Base-by-base conservation (phyloP, 306 rosid species). In the Canavalia gladiata region DNA sequence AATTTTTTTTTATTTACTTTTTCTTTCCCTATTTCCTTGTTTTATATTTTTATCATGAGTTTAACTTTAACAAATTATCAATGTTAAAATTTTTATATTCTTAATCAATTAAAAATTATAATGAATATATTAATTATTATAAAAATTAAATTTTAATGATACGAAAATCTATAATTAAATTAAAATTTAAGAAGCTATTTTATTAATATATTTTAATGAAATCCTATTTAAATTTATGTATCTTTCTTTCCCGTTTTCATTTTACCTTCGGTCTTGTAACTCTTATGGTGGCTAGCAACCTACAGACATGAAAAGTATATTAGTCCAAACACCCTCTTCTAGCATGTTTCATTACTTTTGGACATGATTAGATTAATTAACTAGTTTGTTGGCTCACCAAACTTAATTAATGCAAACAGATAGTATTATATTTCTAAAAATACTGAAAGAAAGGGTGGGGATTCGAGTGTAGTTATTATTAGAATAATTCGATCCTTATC, bases 401-500 rank as follows among this genome's bases (percentile, higher is more conserved):
- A 30, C 69, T 7, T 45, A 56, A 79, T 56, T 28, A 58, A 81
- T 65, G 75, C 54, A 11, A 75, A 52, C 8, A 4, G 25, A 18
- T 18, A 31, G n/a, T 33, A 34, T 6, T n/a, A 51, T 37, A 37
- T 37, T 37, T 0, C 41, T 63, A 51, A 55, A 34, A 33, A 11
- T 37, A 37, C 35, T 49, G 81, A 30, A 64, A 0, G 41, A 0
- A 4, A 7, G 63, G 72, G 10, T 25, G 30, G 7, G 29, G 10
- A 10, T 76, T 76, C 6, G 69, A 58, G 5, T 25, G 33, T 25
- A 18, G 31, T 56, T 43, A 74, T 58, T 74, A 57, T 29, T 29
- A 58, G 31, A 57, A 30, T 41, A 42, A 74, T 74, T 57, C 1
- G 55, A 56, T 33, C 46, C 68, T 59, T 58, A 58, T 74, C 68